Evolutionary conservation across 768 basidiomycete genomes (phyloP).

Genomic region (Neoboletus subvelutipes): DNA sequence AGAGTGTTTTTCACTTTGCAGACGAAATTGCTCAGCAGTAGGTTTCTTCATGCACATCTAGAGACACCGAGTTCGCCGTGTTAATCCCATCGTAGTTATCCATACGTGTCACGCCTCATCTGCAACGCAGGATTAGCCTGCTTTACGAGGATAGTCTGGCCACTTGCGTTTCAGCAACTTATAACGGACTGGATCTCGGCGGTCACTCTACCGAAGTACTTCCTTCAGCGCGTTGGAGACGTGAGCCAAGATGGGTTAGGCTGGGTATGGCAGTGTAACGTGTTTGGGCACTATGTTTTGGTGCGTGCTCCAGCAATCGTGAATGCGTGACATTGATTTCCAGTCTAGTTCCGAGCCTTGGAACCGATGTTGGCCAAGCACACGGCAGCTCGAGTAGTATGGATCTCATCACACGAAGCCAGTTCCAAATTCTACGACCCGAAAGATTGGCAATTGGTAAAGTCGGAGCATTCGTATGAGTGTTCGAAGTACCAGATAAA

Average conservation of each 20-base stretch:
- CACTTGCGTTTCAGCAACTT: conserved; percentile 46
- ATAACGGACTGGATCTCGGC: conserved; percentile 42
- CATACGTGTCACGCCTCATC: conserved; percentile 78
- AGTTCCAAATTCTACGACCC: conserved; percentile 52
- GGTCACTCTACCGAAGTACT: conserved; percentile 55
- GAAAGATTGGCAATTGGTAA: conserved; percentile 70
- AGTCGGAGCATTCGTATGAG: conserved; percentile 64
- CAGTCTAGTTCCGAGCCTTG: conserved; percentile 59
- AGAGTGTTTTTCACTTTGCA: conserved; percentile 62
- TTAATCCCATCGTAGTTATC: conserved; percentile 52
- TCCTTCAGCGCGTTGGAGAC: conserved; percentile 58
- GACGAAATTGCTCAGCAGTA: conserved; percentile 55
- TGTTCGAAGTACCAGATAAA: conserved; percentile 77
- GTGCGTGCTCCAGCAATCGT: conserved; percentile 42
- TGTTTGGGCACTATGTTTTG: conserved; percentile 78
- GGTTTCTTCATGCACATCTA: conserved; percentile 18
- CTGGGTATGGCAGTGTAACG: conserved; percentile 81
- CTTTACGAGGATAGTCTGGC: conserved; percentile 56
- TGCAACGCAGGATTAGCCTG: conserved; percentile 76
- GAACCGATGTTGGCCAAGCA: conserved; percentile 51
- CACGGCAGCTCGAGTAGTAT: conserved; percentile 57
- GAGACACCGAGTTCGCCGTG: background rate
- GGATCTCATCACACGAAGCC: conserved; percentile 76
- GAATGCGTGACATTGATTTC: conserved; percentile 4
- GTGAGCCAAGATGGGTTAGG: conserved; percentile 69